These are phyloP conservation scores for Fusarium nisikadoi DNA, from an alignment of 2,329 filamentous ascomycete genomes.

Conservation along the genomic window DNA sequence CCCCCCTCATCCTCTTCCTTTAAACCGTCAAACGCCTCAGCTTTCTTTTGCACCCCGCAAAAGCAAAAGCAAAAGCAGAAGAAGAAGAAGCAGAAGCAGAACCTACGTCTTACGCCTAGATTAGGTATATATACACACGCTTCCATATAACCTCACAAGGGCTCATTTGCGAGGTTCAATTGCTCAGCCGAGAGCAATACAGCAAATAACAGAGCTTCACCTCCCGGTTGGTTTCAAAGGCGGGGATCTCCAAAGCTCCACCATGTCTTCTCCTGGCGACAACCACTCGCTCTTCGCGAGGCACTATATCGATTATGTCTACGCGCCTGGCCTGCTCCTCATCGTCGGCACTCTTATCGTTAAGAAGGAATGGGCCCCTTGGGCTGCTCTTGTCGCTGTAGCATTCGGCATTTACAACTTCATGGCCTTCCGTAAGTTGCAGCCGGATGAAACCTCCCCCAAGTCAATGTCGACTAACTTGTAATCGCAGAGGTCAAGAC, in stretches of 20 bases:
- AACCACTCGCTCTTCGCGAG: slow-evolving; percentile 57
- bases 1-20: slow-evolving; percentile 27
- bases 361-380: slow-evolving; percentile 80
- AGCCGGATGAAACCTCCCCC: neutral
- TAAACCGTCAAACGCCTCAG: slow-evolving; percentile 24
- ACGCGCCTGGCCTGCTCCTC: slow-evolving; percentile 83
- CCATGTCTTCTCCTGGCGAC: slow-evolving; percentile 42
- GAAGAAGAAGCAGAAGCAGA: slow-evolving; percentile 3
- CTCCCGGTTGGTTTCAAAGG: slow-evolving; percentile 18
- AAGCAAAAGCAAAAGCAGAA: neutral
- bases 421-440: slow-evolving; percentile 72
- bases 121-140: slow-evolving; percentile 14
- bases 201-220: slow-evolving; percentile 16
- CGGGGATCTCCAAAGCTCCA: slow-evolving; percentile 32
- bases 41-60: slow-evolving; percentile 7
- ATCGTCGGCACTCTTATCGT: slow-evolving; percentile 80
- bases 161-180: slow-evolving; percentile 18
- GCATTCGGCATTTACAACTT: slow-evolving; percentile 77
- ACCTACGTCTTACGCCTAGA: neutral
- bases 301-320: slow-evolving; percentile 80
- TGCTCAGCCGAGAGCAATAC: slow-evolving; percentile 6
- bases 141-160: neutral
- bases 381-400: slow-evolving; percentile 74
- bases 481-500: slow-evolving; percentile 73
- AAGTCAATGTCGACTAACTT: slow-evolving; percentile 18